A percentile compares a stretch with the other conserved stretches of the same genome.
phyloP scores from a whole-genome alignment of 257 asterid genomes.

The Agastache rugosa region DNA sequence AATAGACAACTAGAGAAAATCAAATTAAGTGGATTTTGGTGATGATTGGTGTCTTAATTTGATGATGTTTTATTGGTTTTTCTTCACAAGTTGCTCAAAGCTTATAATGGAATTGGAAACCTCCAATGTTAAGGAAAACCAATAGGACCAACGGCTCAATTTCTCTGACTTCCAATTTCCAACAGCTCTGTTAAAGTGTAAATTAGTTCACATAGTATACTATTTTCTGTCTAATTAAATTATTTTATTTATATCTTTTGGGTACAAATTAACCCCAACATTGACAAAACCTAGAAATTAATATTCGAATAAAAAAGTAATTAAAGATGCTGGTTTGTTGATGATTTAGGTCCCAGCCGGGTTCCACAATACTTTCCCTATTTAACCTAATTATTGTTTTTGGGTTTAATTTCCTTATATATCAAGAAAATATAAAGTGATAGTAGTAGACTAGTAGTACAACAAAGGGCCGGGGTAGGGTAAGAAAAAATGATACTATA shows the following conservation, averaged over 20 bases:
- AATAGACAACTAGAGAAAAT: not conserved
- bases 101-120: conserved; percentile 26
- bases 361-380: not conserved
- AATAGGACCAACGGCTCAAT: conserved; percentile 14
- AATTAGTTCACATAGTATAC: too few relatives aligned
- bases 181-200: too few relatives aligned
- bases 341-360: too few relatives aligned
- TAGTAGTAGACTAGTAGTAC: not conserved
- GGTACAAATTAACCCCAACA: too few relatives aligned
- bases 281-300: too few relatives aligned
- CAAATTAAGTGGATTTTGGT: not conserved
- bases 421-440: not conserved
- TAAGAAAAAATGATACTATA: too few relatives aligned
- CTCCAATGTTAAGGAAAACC: conserved; percentile 39
- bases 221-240: too few relatives aligned
- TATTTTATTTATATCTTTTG: too few relatives aligned
- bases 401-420: not conserved
- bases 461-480: too few relatives aligned
- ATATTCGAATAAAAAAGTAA: too few relatives aligned
- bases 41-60: not conserved
- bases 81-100: not conserved
- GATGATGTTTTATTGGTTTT: not conserved
- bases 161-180: conserved; percentile 22
- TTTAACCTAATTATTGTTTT: not conserved
- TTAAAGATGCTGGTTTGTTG: too few relatives aligned